Percentiles rank a stretch among this genome's conserved stretches.
Evolutionary conservation across 352 stramenopile genomes (phyloP).

Genomic region (Globisporangium solare): DNA sequence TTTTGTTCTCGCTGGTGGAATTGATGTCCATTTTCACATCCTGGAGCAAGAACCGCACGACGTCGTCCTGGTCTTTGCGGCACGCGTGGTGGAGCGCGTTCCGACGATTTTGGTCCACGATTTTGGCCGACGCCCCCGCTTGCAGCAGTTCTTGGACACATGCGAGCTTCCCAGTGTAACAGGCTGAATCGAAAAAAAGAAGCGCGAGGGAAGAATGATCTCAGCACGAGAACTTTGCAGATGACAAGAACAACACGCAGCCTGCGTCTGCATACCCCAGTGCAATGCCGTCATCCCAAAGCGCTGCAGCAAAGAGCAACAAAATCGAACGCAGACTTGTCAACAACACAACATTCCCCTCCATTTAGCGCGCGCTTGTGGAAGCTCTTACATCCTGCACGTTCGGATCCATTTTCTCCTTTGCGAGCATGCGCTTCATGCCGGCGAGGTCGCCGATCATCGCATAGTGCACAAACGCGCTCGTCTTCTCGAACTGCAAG

Average conservation of each 20-base stretch:
- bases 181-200: constrained; percentile 30
- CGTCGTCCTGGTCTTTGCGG: constrained; percentile 61
- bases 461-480: constrained; percentile 50
- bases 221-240: too few relatives aligned
- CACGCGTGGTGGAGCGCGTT: constrained; percentile 77
- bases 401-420: constrained; percentile 44
- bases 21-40: constrained; percentile 55
- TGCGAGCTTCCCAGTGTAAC: constrained; percentile 50
- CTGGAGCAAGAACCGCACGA: constrained; percentile 51
- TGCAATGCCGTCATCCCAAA: constrained; percentile 81
- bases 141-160: constrained; percentile 54
- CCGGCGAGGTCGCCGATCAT: constrained; percentile 45
- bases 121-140: constrained; percentile 30
- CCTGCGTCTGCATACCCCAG: constrained; percentile 39
- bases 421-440: constrained; percentile 45
- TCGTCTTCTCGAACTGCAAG: constrained; percentile 28
- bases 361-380: too few relatives aligned
- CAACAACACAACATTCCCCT: constrained; percentile 4
- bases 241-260: too few relatives aligned
- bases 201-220: too few relatives aligned
- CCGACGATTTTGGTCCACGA: constrained; percentile 48
- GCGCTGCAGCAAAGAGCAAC: constrained; percentile 23
- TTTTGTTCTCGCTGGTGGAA: constrained; percentile 50
- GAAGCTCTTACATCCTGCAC: constrained; percentile 40
- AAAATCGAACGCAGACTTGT: not conserved